A percentile compares a stretch with the other conserved stretches of the same genome.
These are phyloP conservation scores for Blastobotrys proliferans DNA, from an alignment of 1,139 yeast genomes.

Conservation along the genomic window DNA sequence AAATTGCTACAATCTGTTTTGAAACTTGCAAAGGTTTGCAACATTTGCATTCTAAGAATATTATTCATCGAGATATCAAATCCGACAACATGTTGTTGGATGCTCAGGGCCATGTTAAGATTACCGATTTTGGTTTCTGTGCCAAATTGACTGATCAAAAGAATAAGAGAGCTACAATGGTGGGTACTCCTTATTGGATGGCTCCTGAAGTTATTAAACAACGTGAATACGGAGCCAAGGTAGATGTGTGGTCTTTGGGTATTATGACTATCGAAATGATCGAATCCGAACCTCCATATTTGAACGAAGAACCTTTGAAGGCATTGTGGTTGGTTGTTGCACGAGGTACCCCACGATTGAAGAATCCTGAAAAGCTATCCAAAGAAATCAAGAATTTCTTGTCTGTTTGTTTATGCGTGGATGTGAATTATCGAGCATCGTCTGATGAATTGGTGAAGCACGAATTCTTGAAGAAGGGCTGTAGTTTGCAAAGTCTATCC, in stretches of 20 bases:
- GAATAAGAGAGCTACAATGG: conserved; percentile 96
- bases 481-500: conserved; percentile 63
- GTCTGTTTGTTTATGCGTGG: conserved; percentile 91
- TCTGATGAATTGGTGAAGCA: conserved; percentile 85
- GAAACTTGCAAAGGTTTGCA: conserved; percentile 92
- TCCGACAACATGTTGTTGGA: conserved; percentile 90
- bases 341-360: conserved; percentile 93
- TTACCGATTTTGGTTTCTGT: conserved; percentile 97
- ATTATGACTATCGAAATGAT: conserved; percentile 99
- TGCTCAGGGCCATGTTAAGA: conserved; percentile 83
- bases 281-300: conserved; percentile 96
- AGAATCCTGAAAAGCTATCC: conserved; percentile 76
- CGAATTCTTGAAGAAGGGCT: conserved; percentile 71
- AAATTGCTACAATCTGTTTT: conserved; percentile 84
- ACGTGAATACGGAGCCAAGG: conserved; percentile 93
- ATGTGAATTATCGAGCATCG: conserved; percentile 85
- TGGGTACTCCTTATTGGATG: conserved; percentile 99
- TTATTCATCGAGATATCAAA: conserved; percentile 94
- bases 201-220: conserved; percentile 98
- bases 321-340: conserved; percentile 90
- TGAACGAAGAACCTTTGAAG: conserved; percentile 91
- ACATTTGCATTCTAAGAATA: conserved; percentile 84
- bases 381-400: conserved; percentile 80
- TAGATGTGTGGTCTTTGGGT: conserved; percentile 97
- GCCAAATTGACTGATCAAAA: conserved; percentile 92